Percentiles rank a stretch among this genome's conserved stretches.
Evolutionary conservation across 2,329 filamentous ascomycete genomes (phyloP).

Genomic region (Colletotrichum aenigma): DNA sequence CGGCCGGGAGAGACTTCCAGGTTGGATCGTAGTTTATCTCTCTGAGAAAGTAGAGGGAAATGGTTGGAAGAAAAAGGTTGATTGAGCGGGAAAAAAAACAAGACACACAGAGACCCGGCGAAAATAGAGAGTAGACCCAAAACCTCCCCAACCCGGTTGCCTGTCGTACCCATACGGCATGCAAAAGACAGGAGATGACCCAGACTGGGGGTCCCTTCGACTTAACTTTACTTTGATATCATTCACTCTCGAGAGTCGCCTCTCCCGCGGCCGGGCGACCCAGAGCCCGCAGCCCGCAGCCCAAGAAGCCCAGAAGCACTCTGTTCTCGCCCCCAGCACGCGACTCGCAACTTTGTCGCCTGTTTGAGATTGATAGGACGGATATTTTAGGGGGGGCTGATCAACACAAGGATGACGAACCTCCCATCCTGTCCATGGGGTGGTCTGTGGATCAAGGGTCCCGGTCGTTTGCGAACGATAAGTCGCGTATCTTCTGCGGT

Average conservation of each 20-base stretch:
- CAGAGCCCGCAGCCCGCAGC: background rate
- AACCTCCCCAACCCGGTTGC: background rate
- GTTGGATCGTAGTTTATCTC: background rate
- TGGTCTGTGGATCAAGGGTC: slow-evolving; percentile 26
- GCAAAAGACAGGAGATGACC: slow-evolving; percentile 3
- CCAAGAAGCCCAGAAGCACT: slow-evolving; percentile 3
- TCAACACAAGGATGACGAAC: slow-evolving; percentile 39
- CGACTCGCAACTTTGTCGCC: slow-evolving; percentile 23
- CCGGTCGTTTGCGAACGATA: slow-evolving; percentile 13
- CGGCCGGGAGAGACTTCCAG: background rate
- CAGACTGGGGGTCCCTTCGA: slow-evolving; percentile 3
- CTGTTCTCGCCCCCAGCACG: slow-evolving; percentile 16
- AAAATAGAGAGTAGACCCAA: background rate
- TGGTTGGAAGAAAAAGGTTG: background rate
- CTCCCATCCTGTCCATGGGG: slow-evolving; percentile 14
- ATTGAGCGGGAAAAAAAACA: background rate
- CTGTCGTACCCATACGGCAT: background rate
- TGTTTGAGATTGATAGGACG: slow-evolving; percentile 61
- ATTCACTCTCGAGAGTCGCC: slow-evolving; percentile 2
- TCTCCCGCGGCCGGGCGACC: slow-evolving; percentile 1
- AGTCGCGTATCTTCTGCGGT: slow-evolving; percentile 18
- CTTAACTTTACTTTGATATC: slow-evolving; percentile 20
- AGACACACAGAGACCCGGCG: slow-evolving; percentile 1
- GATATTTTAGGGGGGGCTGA: slow-evolving; percentile 48
- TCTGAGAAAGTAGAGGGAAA: background rate